These are phyloP conservation scores for Tanacetum coccineum DNA, from an alignment of 129 eudicot genomes.

Conservation along the genomic window DNA sequence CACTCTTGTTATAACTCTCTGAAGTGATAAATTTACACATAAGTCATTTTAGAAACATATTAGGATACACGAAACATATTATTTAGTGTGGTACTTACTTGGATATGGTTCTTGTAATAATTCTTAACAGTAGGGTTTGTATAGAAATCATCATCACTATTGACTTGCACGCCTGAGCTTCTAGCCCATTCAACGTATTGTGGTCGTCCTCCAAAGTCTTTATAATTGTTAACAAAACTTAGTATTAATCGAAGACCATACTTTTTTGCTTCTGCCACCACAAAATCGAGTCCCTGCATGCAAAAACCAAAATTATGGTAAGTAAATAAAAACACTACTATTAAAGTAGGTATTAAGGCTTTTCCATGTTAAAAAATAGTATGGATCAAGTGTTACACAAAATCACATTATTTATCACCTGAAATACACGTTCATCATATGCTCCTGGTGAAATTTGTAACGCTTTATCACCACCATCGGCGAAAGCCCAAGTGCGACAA, in stretches of 20 bases:
- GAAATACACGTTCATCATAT: constrained; percentile 73
- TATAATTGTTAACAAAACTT: constrained; percentile 66
- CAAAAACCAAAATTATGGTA: neutral
- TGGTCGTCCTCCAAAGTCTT: constrained; percentile 69
- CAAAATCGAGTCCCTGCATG: constrained; percentile 65
- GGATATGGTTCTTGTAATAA: constrained; percentile 56
- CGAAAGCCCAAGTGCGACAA: constrained; percentile 88
- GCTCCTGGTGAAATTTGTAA: constrained; percentile 76
- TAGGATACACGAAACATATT: neutral
- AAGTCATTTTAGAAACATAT: neutral
- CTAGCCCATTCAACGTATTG: constrained; percentile 73
- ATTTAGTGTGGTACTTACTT: constrained; percentile 22
- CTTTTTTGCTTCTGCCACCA: constrained; percentile 64
- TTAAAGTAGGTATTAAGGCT: too few species aligned
- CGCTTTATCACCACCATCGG: constrained; percentile 64
- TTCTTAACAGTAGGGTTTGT: constrained; percentile 39
- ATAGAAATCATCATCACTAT: constrained; percentile 51
- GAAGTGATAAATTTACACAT: neutral
- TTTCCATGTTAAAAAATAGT: too few species aligned
- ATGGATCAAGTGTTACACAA: too few species aligned
- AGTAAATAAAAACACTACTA: neutral
- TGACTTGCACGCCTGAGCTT: constrained; percentile 45
- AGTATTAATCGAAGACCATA: constrained; percentile 52
- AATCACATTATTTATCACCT: constrained; percentile 29
- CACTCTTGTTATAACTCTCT: constrained; percentile 61